Percentiles rank a stretch among this genome's conserved stretches.
Conservation (phyloP, 139 green algal genomes). For the Chlorella sp. region DNA sequence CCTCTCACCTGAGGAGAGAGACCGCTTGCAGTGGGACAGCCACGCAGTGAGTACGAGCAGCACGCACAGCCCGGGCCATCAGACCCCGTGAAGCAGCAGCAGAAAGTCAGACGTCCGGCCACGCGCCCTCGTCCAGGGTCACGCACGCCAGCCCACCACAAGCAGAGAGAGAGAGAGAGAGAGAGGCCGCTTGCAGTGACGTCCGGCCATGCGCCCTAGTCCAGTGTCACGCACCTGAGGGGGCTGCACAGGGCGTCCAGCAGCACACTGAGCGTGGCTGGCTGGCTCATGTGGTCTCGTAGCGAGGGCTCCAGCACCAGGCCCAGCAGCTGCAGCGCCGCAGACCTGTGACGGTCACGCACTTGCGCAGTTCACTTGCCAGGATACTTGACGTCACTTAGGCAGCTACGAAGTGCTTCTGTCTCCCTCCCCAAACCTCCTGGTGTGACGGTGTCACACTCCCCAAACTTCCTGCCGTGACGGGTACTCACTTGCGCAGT, state of each 20-base stretch:
- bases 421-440: background rate
- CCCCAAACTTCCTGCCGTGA: background rate
- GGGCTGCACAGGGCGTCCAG: background rate
- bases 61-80: too few species aligned
- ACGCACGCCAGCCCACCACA: background rate
- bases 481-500: conserved; percentile 16
- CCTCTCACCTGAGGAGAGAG: too few species aligned
- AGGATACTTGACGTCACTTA: background rate
- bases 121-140: background rate
- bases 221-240: background rate
- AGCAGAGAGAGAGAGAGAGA: background rate
- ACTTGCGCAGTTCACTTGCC: conserved; percentile 1
- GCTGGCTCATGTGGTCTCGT: conserved; percentile 10
- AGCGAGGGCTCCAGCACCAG: conserved; percentile 30
- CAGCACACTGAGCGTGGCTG: conserved; percentile 1
- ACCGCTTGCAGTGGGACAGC: too few species aligned
- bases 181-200: background rate
- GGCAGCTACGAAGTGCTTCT: background rate
- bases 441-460: background rate
- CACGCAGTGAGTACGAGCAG: too few species aligned
- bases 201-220: background rate
- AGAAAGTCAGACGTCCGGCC: background rate
- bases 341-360: conserved; percentile 12
- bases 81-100: background rate
- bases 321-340: conserved; percentile 41